These are phyloP conservation scores for Astragalus membranaceus DNA, from an alignment of 306 rosid species.

Conservation along the genomic window DNA sequence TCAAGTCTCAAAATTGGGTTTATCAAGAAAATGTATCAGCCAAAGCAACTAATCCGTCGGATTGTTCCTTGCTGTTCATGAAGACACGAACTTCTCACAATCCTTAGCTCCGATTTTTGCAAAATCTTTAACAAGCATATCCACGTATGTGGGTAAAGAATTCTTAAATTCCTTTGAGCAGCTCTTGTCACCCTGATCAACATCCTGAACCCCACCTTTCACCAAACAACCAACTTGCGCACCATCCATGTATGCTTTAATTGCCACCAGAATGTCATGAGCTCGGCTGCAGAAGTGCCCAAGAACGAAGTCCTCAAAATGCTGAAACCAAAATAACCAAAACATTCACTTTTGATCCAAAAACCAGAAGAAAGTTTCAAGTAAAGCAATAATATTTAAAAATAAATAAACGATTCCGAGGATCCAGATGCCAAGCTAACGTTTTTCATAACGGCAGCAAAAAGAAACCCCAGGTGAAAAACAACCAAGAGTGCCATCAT, in stretches of 20 bases:
- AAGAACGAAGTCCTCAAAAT: conserved; percentile 62
- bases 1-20: conserved; percentile 27
- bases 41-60: not conserved
- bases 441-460: not conserved
- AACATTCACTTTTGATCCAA: conserved; percentile 1
- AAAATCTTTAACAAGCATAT: conserved; percentile 43
- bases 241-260: conserved; percentile 74
- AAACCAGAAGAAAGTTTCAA: not conserved
- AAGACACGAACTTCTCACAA: conserved; percentile 46
- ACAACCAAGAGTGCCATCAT: not conserved
- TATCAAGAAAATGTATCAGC: conserved; percentile 24
- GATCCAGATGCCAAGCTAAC: not conserved
- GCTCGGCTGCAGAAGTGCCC: conserved; percentile 72
- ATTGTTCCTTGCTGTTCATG: conserved; percentile 11
- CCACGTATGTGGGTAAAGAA: conserved; percentile 26
- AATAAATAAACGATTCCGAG: not conserved
- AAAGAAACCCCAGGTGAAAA: not conserved
- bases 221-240: conserved; percentile 84
- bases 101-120: conserved; percentile 46
- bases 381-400: not conserved
- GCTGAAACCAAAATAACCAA: conserved; percentile 38
- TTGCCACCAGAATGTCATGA: conserved; percentile 64
- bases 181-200: conserved; percentile 67
- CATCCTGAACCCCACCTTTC: conserved; percentile 80
- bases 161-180: conserved; percentile 48